Evolutionary conservation across 2,329 filamentous ascomycete genomes (phyloP), one percentile per base, ranked within the genome.

Genomic region (Aspergillus cejpii): DNA sequence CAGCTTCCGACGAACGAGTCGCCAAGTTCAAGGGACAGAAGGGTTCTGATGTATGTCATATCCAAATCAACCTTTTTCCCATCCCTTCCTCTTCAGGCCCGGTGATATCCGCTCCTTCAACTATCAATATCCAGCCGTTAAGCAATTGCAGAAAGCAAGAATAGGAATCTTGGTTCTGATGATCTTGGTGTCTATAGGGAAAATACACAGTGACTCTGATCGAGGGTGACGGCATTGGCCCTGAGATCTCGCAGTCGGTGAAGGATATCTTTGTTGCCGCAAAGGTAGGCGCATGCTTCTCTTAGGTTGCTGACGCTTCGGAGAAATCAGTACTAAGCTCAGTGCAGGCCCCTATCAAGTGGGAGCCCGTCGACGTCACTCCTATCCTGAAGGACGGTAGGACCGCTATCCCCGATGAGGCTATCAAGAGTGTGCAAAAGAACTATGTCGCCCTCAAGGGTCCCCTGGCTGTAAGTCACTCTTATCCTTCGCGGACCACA

Each of bases 371-470:
- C 66, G 92, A 97, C 70, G 92, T 98, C 56, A 95, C 89, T 44
- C 92, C 92, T 52, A 85, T 84, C 62, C 72, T 98, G 58, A 91
- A 91, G 76, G 85, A 97, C 64, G 92, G 94, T 73, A 94, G 87
- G 79, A 97, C 91, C 40, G 84, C 87, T 53, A 98, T 98, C 57
- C 90, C 91, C 52, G 83, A 94, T 63, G 86, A 83, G 53, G 89
- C 92, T 60, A 97, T 98, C 66, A 80, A 85, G 67, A 96, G 88
- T 72, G 90, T 98, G 67, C 81, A 84, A 72, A 85, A 81, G 75
- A 98, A 97, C 79, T 94, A 90, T 76, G 87, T 98, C 63, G 92
- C 94, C 53, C 83, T 98, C 57, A 98, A 98, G 81, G 92, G 94
- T 55, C 94, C 94, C 61, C 84, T 98, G 57, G 94, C 94, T 61